Evolutionary conservation across 495 filamentous ascomycete species (phyloP).

Genomic region (Aspergillus affinis): DNA sequence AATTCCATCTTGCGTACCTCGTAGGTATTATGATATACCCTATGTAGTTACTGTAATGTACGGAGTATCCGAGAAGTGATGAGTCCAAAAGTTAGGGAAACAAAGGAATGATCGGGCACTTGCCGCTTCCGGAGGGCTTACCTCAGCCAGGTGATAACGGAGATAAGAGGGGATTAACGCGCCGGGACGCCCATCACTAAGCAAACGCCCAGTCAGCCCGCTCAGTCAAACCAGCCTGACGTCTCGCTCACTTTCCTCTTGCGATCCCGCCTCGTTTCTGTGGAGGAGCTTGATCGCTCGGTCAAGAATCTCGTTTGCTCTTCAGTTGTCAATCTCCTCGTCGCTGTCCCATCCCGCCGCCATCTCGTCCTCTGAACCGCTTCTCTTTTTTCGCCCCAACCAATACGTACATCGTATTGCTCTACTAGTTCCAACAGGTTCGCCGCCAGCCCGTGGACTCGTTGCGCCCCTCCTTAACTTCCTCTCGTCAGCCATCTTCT

Average conservation of each 20-base stretch:
- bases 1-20: too few relatives aligned
- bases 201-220: neutral
- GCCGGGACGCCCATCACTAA: neutral
- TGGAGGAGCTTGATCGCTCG: neutral
- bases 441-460: neutral
- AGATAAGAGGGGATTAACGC: conserved; percentile 12
- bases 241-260: neutral
- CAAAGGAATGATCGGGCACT: too few relatives aligned
- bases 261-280: neutral
- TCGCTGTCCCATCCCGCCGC: neutral
- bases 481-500: neutral
- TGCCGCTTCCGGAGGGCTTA: neutral
- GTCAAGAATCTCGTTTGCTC: neutral
- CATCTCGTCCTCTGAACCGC: neutral
- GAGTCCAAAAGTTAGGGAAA: too few relatives aligned
- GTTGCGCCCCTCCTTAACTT: neutral
- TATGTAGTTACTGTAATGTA: too few relatives aligned
- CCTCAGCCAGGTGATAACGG: conserved; percentile 18
- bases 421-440: neutral
- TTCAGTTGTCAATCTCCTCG: neutral
- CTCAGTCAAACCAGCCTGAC: neutral
- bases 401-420: neutral
- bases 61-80: too few relatives aligned
- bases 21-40: too few relatives aligned
- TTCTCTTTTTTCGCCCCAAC: neutral